Conservation (phyloP, 768 basidiomycete genomes). For the Favolaschia claudopus region DNA sequence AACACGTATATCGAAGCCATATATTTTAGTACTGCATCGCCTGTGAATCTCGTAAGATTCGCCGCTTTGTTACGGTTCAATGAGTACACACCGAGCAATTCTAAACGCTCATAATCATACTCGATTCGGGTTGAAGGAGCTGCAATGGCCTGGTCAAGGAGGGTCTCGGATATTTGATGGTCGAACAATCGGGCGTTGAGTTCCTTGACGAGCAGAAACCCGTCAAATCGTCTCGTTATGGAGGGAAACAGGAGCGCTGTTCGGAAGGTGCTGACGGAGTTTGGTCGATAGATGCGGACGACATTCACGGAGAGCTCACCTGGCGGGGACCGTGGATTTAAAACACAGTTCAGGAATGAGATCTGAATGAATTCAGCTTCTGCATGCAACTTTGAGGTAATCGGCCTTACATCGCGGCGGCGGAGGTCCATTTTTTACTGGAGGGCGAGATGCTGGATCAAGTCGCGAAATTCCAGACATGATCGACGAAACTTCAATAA, state of each 20-base stretch:
- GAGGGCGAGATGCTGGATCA: conserved; percentile 57
- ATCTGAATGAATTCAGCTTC: conserved; percentile 49
- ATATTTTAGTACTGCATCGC: conserved; percentile 87
- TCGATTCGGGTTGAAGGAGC: conserved; percentile 75
- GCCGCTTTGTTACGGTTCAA: neutral
- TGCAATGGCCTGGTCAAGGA: conserved; percentile 72
- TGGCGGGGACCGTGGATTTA: conserved; percentile 76
- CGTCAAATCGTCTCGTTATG: conserved; percentile 74
- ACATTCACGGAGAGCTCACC: conserved; percentile 47
- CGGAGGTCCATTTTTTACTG: conserved; percentile 44
- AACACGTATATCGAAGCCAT: conserved; percentile 78
- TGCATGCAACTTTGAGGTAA: neutral
- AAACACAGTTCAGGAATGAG: conserved; percentile 85
- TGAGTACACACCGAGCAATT: conserved; percentile 70
- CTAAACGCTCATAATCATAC: conserved; percentile 84
- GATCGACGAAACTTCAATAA: conserved; percentile 71
- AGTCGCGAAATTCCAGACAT: conserved; percentile 63
- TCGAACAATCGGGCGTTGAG: conserved; percentile 75
- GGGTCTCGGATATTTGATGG: conserved; percentile 64
- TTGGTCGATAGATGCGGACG: neutral
- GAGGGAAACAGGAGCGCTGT: conserved; percentile 79
- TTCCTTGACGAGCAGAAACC: conserved; percentile 78
- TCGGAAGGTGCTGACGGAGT: conserved; percentile 61
- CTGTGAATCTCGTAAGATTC: conserved; percentile 41
- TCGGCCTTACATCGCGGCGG: conserved; percentile 66